Evolutionary conservation across 345 rosid genomes (phyloP).

Genomic region (Syzygium grande): DNA sequence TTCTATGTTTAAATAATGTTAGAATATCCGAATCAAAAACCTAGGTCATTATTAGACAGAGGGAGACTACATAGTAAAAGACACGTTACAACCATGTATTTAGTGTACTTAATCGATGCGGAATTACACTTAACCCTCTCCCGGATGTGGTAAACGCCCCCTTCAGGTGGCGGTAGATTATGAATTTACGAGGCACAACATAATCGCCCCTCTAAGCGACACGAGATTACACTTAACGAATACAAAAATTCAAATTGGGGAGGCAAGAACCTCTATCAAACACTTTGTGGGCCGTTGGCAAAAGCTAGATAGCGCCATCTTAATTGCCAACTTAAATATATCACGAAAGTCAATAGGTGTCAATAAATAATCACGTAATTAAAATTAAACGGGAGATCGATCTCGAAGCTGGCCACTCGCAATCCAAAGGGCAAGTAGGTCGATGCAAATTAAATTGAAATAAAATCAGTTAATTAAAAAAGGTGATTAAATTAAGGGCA

Average conservation of each 20-base stretch:
- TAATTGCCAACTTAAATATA: neutral
- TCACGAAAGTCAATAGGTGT: neutral
- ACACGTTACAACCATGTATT: neutral
- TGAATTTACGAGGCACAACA: neutral
- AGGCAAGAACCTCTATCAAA: neutral
- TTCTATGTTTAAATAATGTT: neutral
- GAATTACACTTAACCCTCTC: neutral
- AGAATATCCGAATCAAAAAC: neutral
- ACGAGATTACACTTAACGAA: neutral
- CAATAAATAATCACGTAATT: neutral
- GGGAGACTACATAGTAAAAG: neutral
- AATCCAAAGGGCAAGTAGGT: neutral
- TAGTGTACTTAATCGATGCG: neutral
- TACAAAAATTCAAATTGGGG: neutral
- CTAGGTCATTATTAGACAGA: neutral
- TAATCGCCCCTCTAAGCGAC: neutral
- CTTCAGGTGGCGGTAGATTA: neutral
- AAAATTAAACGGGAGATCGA: neutral
- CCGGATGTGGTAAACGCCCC: accelerated
- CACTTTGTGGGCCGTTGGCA: neutral
- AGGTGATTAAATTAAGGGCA: neutral
- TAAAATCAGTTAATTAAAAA: neutral
- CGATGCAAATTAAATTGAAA: neutral
- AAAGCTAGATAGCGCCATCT: too few relatives aligned
- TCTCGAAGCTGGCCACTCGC: neutral